These are phyloP conservation scores for Sporothrix variecibatus DNA, from an alignment of 2,329 filamentous ascomycete genomes.

Conservation along the genomic window DNA sequence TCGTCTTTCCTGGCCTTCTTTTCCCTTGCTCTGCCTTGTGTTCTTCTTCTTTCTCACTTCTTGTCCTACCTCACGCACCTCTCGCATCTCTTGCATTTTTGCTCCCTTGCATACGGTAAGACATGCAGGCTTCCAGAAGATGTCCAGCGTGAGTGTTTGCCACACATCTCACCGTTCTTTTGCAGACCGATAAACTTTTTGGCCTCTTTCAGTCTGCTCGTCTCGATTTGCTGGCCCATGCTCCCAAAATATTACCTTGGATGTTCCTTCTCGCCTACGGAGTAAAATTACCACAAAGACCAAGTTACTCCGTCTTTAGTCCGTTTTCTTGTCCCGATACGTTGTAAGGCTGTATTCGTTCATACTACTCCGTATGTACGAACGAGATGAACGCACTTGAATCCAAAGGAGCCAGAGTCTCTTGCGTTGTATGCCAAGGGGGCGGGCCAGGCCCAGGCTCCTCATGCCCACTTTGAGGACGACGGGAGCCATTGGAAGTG, in stretches of 20 bases:
- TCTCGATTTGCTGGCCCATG: no score
- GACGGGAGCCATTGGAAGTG: background rate
- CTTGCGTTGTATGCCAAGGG: background rate
- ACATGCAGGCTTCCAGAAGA: conserved; percentile 20
- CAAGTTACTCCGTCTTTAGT: background rate
- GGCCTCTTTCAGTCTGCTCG: no score
- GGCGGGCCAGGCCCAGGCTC: background rate
- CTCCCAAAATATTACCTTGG: background rate
- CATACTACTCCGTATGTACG: background rate
- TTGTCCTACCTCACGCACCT: background rate
- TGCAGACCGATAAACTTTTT: no score
- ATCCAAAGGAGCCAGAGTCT: background rate
- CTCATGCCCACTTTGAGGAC: background rate
- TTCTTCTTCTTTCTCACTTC: background rate
- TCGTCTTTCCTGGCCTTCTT: background rate
- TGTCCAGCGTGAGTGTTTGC: background rate
- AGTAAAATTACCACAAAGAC: background rate
- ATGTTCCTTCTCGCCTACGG: background rate
- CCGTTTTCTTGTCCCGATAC: background rate
- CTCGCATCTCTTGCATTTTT: background rate
- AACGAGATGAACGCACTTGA: background rate
- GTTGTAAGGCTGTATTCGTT: background rate
- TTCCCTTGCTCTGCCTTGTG: background rate
- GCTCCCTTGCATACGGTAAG: conserved; percentile 16
- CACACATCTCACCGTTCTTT: conserved; percentile 3